Evolutionary conservation across 345 rosid species (phyloP), one percentile per base, ranked within the genome.

Genomic region (Populus deltoides): DNA sequence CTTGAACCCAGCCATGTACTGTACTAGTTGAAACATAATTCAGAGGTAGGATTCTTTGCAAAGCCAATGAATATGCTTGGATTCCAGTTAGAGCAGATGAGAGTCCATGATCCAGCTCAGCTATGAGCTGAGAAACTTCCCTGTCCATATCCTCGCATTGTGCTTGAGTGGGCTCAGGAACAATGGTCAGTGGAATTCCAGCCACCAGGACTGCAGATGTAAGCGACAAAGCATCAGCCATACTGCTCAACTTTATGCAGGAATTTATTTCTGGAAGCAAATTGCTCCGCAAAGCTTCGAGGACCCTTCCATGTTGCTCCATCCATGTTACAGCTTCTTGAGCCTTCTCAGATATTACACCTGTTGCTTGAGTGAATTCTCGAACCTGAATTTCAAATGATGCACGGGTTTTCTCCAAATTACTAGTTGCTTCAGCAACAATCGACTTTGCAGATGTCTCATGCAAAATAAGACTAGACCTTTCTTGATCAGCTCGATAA

Each of bases 161-260:
- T 75, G 83, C 92, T 86, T 86, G 97, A 49, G 97, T 92, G 70
- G 98, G 97, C 87, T 94, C 98, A 75, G 98, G 97, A 84, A 94
- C 97, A 27, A 94, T 85, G 79, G 96, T 88, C 82, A 92, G 84
- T 73, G 94, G 98, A 77, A 94, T 89, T 53, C 94, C 94, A 69
- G 96, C 93, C 71, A 81, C 90, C 63, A 87, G 78, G 82, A 92
- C 97, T 76, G 97, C 98, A 41, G 96, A 90, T 74, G 86, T 88
- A 85, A 94, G 92, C 77, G 96, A 91, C 73, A 92, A 66, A 71
- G 90, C 83, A 82, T 89, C 91, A 61, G 80, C 73, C 75, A 80
- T 82, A 74, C 81, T 86, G 70, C 82, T 82, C 81, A 92, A 79
- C 72, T 84, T 86, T 62, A 83, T 71, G 84, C 83, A 81, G 73